Evolutionary conservation across 768 basidiomycete genomes (phyloP).

Genomic region (Trametes maxima): DNA sequence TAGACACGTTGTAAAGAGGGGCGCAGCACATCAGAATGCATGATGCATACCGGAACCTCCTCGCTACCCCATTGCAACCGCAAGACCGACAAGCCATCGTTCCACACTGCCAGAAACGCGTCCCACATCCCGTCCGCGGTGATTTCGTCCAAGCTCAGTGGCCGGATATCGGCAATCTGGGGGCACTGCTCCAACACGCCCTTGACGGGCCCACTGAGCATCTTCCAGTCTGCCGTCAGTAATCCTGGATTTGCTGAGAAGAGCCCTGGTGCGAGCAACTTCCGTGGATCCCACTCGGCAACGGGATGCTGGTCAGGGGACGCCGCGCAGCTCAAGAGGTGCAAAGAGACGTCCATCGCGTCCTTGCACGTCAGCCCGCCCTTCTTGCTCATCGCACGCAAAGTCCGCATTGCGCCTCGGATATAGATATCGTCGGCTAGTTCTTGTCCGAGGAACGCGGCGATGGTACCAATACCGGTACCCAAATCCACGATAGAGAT

Average conservation of each 20-base stretch:
- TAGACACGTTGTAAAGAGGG: not conserved
- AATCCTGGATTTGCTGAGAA: slow-evolving; percentile 61
- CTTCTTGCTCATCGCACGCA: slow-evolving; percentile 60
- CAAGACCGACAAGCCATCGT: slow-evolving; percentile 44
- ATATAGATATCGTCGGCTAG: slow-evolving; percentile 42
- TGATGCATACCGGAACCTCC: slow-evolving; percentile 51
- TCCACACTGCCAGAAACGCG: slow-evolving; percentile 58
- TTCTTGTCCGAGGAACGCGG: slow-evolving; percentile 48
- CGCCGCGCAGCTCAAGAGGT: slow-evolving; percentile 9
- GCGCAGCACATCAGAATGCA: not conserved
- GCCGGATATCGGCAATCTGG: slow-evolving; percentile 53
- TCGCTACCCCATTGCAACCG: slow-evolving; percentile 45
- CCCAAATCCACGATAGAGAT: slow-evolving; percentile 57
- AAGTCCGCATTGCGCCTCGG: slow-evolving; percentile 48
- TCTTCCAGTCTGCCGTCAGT: slow-evolving; percentile 53
- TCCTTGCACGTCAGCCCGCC: slow-evolving; percentile 54
- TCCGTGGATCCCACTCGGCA: slow-evolving; percentile 48
- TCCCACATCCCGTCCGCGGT: slow-evolving; percentile 53
- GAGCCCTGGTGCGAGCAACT: slow-evolving; percentile 52
- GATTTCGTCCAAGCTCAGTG: slow-evolving; percentile 61
- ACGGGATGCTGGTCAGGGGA: not conserved
- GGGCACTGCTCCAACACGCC: slow-evolving; percentile 58
- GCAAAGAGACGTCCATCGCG: slow-evolving; percentile 52
- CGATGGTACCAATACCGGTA: slow-evolving; percentile 59
- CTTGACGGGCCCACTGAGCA: slow-evolving; percentile 49